Evolutionary conservation across 2,329 filamentous ascomycete genomes (phyloP), one percentile per base, ranked within the genome.

Genomic region (Cercospora berteroae): DNA sequence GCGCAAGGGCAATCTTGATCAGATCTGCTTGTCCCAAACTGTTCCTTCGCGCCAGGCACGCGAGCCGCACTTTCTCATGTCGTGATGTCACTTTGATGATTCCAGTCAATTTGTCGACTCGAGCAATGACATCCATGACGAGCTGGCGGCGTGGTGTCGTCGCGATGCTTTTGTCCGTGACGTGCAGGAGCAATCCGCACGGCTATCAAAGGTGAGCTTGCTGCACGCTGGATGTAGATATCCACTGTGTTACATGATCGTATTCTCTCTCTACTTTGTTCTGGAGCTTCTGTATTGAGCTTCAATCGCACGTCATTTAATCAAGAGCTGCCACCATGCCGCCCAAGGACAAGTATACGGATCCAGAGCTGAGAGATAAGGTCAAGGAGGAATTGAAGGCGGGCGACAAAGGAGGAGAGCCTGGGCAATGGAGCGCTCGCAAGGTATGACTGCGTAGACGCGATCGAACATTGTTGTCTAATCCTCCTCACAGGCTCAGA

Each of bases 351-450:
- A 84, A 83, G 60, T 83, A 83, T 69, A 82, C 78, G 44, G 80
- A 83, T 65, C 82, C 82, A 1, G 72, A 83, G 63, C 78, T 83
- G 12, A 77, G 81, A 23, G 79, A 83, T 55, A 70, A 83, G 68
- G 76, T 83, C 67, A 83, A 84, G 72, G 76, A 83, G 63, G 81
- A 83, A 68, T 78, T 84, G 56, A 77, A 83, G 56, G 69, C 79
- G 4, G 69, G 78, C 52, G 81, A 82, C 68, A 84, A 84, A 68
- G 82, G 82, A 42, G 82, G 82, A 9, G 79, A 79, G 36, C 81
- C 82, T 13, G 81, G 82, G 2, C 81, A 84, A 77, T 83, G 82
- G 82, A 82, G 81, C 56, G 82, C 82, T 3, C 76, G 81, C 29
- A 84, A 83, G 76, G 81, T 70, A 56, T 25, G 66, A 52, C 25